Base-by-base conservation (phyloP, 208 protist species). In the Eutreptiella sp. region DNA sequence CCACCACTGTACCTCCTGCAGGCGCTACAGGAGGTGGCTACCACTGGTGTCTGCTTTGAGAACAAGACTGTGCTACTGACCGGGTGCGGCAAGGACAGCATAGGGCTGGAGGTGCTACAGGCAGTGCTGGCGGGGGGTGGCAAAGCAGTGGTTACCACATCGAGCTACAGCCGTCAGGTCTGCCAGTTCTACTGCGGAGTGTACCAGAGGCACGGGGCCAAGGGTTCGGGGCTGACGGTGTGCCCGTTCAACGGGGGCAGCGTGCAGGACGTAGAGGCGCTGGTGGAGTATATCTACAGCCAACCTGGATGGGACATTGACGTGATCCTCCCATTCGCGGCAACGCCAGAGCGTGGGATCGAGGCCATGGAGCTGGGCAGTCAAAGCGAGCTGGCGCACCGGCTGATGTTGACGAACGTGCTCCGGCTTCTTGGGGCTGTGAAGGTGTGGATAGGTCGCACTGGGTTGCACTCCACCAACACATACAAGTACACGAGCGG, bases 381-480 rank as follows among this genome's bases (percentile, higher is more conserved):
- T 28, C 53, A 59, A 24, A 80, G 73, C 11, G 80, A 86, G 52
- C 68, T 86, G 16, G 76, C 80, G 14, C 80, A 86, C 55, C 54
- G 80, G 2, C 46, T 81, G 46, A 86, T 86, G 80, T 57, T 86
- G 23, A 86, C 80, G 0, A 86, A 86, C 65, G 41, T 85, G 5
- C 28, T 77, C 16, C 64, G 79, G 23, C 57, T 86, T 5, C 48
- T 86, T n/a, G 80, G 80, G 19, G 74, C 70, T 1, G 59, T 85
- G 28, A 78, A 79, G 46, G 47, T 41, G 23, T 50, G 53, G 35
- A 84, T 84, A 55, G 43, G 47, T 19, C 24, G n/a, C 14, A 23
- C 67, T 1, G 67, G 47, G 21, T 66, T 74, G 24, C 29, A 7
- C 33, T 26, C 31, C 28, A n/a, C n/a, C n/a, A n/a, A n/a, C n/a